Conservation (phyloP, 2,329 filamentous ascomycete species). For the Xylariaceae sp. region DNA sequence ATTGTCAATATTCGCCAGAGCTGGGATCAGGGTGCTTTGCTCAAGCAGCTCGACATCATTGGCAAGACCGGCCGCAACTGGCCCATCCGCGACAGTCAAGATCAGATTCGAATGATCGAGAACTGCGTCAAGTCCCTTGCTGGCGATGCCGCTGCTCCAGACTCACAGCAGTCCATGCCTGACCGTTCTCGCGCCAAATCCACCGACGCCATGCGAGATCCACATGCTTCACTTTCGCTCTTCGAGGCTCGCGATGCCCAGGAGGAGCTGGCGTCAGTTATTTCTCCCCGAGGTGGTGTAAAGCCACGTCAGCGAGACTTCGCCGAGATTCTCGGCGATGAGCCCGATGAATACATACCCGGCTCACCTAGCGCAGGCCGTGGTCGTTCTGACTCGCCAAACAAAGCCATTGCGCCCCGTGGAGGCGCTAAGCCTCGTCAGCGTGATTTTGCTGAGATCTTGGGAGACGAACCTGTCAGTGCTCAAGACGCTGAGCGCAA, state of each 20-base stretch:
- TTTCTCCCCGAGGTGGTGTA: constrained; percentile 60
- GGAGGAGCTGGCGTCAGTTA: constrained; percentile 50
- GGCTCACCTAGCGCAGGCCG: constrained; percentile 37
- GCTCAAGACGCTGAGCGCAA: constrained; percentile 42
- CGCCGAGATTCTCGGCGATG: constrained; percentile 68
- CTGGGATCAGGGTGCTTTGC: constrained; percentile 91
- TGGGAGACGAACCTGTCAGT: constrained; percentile 49
- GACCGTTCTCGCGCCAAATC: constrained; percentile 51
- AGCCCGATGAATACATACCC: constrained; percentile 37
- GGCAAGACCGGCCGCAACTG: constrained; percentile 87
- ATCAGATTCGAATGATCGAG: constrained; percentile 76
- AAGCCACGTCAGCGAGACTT: constrained; percentile 65
- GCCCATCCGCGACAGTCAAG: constrained; percentile 85
- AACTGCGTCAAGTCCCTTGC: constrained; percentile 54
- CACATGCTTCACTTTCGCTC: constrained; percentile 70
- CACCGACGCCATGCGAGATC: constrained; percentile 56
- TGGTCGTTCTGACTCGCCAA: constrained; percentile 41
- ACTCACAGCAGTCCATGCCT: constrained; percentile 34
- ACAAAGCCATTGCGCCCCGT: constrained; percentile 28
- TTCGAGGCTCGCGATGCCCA: constrained; percentile 68
- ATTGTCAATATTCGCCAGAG: constrained; percentile 85
- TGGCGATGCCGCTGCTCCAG: constrained; percentile 26
- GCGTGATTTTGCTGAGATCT: constrained; percentile 72
- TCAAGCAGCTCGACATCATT: constrained; percentile 93
- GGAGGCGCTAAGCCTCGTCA: constrained; percentile 50